Evolutionary conservation across 2,329 filamentous ascomycete species (phyloP).

Genomic region (Bipolaris oryzae): DNA sequence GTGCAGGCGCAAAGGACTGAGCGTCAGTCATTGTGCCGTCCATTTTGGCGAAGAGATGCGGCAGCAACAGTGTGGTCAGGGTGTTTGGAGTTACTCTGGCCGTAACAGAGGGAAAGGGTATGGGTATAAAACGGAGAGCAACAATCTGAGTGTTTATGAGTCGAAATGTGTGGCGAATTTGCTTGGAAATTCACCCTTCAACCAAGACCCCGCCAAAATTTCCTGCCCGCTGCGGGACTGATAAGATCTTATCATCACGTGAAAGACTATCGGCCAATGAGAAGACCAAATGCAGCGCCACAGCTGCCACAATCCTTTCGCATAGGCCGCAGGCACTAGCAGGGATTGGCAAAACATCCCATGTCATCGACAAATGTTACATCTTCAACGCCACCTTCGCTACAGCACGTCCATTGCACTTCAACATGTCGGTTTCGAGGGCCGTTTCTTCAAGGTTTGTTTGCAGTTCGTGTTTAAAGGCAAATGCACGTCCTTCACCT

Average conservation of each 20-base stretch:
- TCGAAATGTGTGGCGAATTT: constrained; percentile 27
- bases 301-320: background rate
- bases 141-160: constrained; percentile 16
- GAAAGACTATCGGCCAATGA: constrained; percentile 1
- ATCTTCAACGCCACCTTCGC: background rate
- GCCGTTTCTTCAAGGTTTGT: constrained; percentile 28
- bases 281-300: background rate
- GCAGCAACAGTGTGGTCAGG: background rate
- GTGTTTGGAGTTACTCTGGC: background rate
- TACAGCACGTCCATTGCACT: background rate
- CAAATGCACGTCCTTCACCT: constrained; percentile 13
- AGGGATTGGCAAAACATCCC: constrained; percentile 10
- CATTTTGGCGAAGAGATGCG: constrained; percentile 11
- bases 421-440: constrained; percentile 33
- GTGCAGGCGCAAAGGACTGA: constrained; percentile 48
- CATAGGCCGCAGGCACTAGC: background rate
- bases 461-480: constrained; percentile 32
- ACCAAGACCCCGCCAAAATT: constrained; percentile 35
- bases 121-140: constrained; percentile 4
- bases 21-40: constrained; percentile 50
- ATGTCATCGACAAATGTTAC: constrained; percentile 9
- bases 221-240: constrained; percentile 14
- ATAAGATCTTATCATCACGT: constrained; percentile 39
- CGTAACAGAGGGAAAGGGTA: background rate
- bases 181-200: constrained; percentile 37